Conservation (phyloP, 1,139 yeast species). For the Yamadazyma kanchanaburiensis region DNA sequence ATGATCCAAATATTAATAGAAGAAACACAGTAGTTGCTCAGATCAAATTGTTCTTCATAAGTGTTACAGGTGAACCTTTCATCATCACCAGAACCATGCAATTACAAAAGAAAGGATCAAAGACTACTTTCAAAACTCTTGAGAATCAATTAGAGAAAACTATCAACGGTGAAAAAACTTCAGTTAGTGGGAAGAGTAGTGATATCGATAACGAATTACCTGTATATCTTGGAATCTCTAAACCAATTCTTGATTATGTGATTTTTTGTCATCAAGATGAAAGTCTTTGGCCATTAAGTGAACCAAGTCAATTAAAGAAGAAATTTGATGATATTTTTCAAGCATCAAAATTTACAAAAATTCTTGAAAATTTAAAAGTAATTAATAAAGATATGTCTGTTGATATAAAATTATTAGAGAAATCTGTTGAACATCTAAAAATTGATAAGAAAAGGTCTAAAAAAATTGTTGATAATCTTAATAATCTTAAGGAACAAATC, state of each 20-base stretch:
- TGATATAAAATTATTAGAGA: conserved; percentile 73
- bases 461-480: conserved; percentile 49
- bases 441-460: conserved; percentile 73
- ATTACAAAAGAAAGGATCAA: conserved; percentile 54
- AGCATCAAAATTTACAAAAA: conserved; percentile 90
- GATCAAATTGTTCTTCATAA: conserved; percentile 80
- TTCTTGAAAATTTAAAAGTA: conserved; percentile 72
- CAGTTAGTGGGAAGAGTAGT: conserved; percentile 78
- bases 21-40: conserved; percentile 83
- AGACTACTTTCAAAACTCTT: conserved; percentile 74
- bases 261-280: conserved; percentile 98
- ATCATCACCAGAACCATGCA: conserved; percentile 85
- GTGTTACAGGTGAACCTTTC: conserved; percentile 74
- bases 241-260: conserved; percentile 85
- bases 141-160: conserved; percentile 83
- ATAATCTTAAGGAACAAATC: conserved; percentile 41
- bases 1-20: conserved; percentile 83
- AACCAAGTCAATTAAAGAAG: conserved; percentile 84
- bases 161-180: conserved; percentile 62
- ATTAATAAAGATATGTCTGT: conserved; percentile 74
- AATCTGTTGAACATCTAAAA: conserved; percentile 72
- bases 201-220: conserved; percentile 87
- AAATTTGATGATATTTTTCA: conserved; percentile 96
- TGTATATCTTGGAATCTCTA: conserved; percentile 78
- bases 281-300: conserved; percentile 93